phyloP scores from a whole-genome alignment of 257 asterid species.

The Solanum pimpinellifolium region DNA sequence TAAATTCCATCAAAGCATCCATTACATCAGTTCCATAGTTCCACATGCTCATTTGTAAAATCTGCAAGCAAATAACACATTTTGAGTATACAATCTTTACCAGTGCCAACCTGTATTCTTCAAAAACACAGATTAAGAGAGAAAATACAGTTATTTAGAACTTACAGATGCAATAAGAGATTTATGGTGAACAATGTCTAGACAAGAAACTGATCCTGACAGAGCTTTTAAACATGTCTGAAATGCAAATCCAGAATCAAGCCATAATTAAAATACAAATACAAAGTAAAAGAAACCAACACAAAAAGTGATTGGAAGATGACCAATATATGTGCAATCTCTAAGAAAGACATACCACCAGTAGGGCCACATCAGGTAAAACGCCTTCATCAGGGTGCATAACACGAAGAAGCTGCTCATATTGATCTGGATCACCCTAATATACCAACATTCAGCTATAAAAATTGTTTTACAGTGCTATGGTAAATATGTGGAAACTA shows the following conservation, averaged over 20 bases:
- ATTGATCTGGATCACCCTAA: slow-evolving; percentile 55
- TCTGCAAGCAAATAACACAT: slow-evolving; percentile 23
- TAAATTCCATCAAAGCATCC: slow-evolving; percentile 68
- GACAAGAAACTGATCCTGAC: slow-evolving; percentile 58
- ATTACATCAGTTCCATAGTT: slow-evolving; percentile 65
- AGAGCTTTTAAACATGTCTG: slow-evolving; percentile 47
- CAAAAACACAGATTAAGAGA: neutral
- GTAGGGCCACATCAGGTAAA: slow-evolving; percentile 59
- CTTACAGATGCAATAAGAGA: slow-evolving; percentile 67
- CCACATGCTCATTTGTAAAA: slow-evolving; percentile 75
- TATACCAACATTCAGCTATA: neutral
- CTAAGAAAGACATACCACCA: slow-evolving; percentile 50
- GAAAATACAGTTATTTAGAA: neutral
- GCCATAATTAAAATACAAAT: neutral
- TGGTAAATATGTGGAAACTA: neutral
- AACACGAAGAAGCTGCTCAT: slow-evolving; percentile 50
- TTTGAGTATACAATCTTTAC: neutral
- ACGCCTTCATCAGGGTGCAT: slow-evolving; percentile 34
- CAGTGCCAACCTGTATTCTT: neutral
- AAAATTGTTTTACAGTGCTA: neutral
- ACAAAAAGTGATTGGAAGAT: neutral
- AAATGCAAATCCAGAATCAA: neutral
- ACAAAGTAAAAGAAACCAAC: neutral
- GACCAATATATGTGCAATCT: neutral
- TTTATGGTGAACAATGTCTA: slow-evolving; percentile 53